phyloP scores from a whole-genome alignment of 1,139 yeast species.

The Pichia sp. region DNA sequence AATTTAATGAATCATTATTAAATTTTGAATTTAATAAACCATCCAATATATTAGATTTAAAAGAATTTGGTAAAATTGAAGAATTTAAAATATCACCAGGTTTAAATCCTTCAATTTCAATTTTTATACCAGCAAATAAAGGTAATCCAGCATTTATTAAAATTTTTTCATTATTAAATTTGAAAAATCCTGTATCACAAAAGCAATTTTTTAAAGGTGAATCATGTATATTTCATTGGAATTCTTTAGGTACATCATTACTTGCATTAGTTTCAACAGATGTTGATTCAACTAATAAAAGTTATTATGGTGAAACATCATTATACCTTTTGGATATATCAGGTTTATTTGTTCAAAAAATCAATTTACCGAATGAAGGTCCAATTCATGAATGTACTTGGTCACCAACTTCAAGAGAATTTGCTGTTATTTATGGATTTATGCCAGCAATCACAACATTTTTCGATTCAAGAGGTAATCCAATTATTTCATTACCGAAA shows the following conservation, averaged over 20 bases:
- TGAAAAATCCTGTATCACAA: conserved; percentile 72
- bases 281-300: conserved; percentile 88
- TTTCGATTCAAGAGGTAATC: conserved; percentile 90
- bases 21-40: conserved; percentile 35
- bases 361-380: conserved; percentile 82
- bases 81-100: conserved; percentile 75
- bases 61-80: conserved; percentile 50
- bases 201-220: conserved; percentile 95
- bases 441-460: conserved; percentile 97
- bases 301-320: conserved; percentile 95
- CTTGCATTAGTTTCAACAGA: conserved; percentile 93
- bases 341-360: conserved; percentile 86
- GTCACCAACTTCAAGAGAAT: conserved; percentile 95
- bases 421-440: conserved; percentile 93
- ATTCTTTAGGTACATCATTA: conserved; percentile 86
- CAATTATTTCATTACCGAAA: conserved; percentile 74
- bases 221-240: conserved; percentile 88
- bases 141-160: conserved; percentile 86
- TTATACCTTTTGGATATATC: conserved; percentile 86
- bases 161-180: conserved; percentile 70
- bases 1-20: conserved; percentile 33
- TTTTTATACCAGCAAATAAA: conserved; percentile 77
- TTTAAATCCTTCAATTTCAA: conserved; percentile 83
- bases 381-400: conserved; percentile 97
- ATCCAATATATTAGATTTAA: conserved; percentile 44